Base-by-base conservation (phyloP, 768 basidiomycete species). In the Hericium coralloides region DNA sequence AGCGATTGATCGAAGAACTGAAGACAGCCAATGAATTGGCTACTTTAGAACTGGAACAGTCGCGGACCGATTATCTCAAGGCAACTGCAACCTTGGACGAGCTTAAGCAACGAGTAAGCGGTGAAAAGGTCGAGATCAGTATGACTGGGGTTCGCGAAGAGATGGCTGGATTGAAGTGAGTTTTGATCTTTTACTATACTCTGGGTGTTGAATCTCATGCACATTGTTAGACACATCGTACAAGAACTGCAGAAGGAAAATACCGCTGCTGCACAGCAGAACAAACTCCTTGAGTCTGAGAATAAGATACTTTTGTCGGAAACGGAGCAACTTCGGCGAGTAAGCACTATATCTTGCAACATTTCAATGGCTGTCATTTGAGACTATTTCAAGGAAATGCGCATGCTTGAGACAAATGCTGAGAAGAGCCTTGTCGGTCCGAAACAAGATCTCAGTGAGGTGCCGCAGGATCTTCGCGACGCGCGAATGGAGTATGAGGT, bases 241-340 rank as follows among this genome's bases (percentile, higher is more conserved):
- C 87, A 91, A 66, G 89, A 93, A 63, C 75, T 97, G 41, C 89
- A 90, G 65, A 87, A 88, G 63, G 94, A 97, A 70, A 89, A 83
- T 63, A 66, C 81, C 2, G 72, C 76, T 23, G 67, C 79, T 1
- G 70, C 78, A 7, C 86, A 90, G 59, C 79, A 79, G 58, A 83
- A 82, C 67, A 84, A 86, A 64, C 67, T 85, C n/a, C 67, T 94
- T 45, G 83, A 85, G 67, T 80, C 85, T 12, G 91, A 92, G 71
- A 92, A 93, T 65, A 79, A 78, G 60, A 70, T 85, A 12, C 73
- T 94, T 38, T 64, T 79, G 25, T 76, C 83, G 12, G 87, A 90
- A 65, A 76, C 78, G 2, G 81, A 84, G 57, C 85, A 88, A 66
- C 75, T 94, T 14, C 87, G 84, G 55, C 31, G 31, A 9, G 31